Evolutionary conservation across 2,329 filamentous ascomycete genomes (phyloP), one percentile per base, ranked within the genome.

Genomic region (Paraconiothyrium brasiliense): DNA sequence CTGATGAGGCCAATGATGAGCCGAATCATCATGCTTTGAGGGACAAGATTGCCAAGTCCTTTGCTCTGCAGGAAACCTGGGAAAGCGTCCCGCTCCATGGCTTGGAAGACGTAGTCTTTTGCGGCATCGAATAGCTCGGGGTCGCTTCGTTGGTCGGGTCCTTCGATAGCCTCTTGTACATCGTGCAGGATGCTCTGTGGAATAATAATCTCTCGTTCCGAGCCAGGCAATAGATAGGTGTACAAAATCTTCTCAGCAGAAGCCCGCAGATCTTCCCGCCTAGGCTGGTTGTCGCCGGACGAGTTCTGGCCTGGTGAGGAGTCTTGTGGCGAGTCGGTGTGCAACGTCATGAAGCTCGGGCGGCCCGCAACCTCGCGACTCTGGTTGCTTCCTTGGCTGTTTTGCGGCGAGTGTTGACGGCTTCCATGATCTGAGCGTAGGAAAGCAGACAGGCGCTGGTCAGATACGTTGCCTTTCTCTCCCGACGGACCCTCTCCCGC

Each of bases 11-110:
- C 95, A 68, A 97, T 78, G 49, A 97, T 93, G 55, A 98, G 83
- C 57, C 95, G 87, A 69, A 96, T 85, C 75, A 98, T 88, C 68
- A 97, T 90, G 50, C 93, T 97, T 16, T 94, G 89, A 3, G 94
- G 95, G 32, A 99, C 94, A 14, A 99, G 86, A 74, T 99, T 99
- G 62, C 96, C 96, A 27, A 99, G 85, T 2, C 95, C 95, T 82
- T 98, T 98, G 81, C 93, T 92, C 75, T 94, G 88, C 61, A 99
- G 85, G 80, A 99, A 99, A 0, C 94, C 94, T 0, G 96, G 95
- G 77, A 97, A 99, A n/a, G 96, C 95, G 81, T 99, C 95, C 59
- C 96, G 89, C 81, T 99, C 96, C 95, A 99, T 99, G 37, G 96
- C 96, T 81, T 99, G 96, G 79, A 98, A 99, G 65, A 98, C 95